Conservation (phyloP, 2,329 filamentous ascomycete genomes). For the Microsporum ferrugineum region DNA sequence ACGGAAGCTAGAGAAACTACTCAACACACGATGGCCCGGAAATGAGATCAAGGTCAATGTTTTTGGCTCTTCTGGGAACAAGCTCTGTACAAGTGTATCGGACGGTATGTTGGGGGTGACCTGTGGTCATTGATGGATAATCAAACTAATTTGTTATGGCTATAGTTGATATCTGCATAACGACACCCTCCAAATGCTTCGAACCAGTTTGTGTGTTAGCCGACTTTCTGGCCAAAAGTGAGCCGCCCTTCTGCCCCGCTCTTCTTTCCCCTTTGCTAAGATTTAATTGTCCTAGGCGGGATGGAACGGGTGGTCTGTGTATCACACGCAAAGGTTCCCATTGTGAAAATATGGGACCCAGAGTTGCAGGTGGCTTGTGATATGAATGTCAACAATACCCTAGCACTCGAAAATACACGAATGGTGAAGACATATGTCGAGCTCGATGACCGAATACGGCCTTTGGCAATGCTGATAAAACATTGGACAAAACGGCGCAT, state of each 20-base stretch:
- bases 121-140: not conserved
- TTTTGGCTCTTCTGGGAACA: conserved; percentile 95
- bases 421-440: conserved; percentile 98
- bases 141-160: not conserved
- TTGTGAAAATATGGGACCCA: conserved; percentile 98
- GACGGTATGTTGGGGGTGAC: conserved; percentile 54
- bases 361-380: conserved; percentile 82
- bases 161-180: conserved; percentile 92
- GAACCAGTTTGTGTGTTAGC: conserved; percentile 87
- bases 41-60: conserved; percentile 82
- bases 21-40: conserved; percentile 86
- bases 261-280: conserved; percentile 13
- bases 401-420: conserved; percentile 88
- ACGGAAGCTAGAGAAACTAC: conserved; percentile 73
- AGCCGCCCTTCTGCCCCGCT: conserved; percentile 26
- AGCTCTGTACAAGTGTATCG: conserved; percentile 88
- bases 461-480: conserved; percentile 92
- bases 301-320: conserved; percentile 97
- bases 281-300: conserved; percentile 50
- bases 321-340: conserved; percentile 88
- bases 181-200: conserved; percentile 74
- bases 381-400: conserved; percentile 97
- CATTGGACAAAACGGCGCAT: conserved; percentile 90
- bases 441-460: conserved; percentile 79
- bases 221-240: conserved; percentile 73